Percentiles rank a stretch among this genome's conserved stretches.
Evolutionary conservation across 257 asterid species (phyloP).

Genomic region (Petunia secreta): DNA sequence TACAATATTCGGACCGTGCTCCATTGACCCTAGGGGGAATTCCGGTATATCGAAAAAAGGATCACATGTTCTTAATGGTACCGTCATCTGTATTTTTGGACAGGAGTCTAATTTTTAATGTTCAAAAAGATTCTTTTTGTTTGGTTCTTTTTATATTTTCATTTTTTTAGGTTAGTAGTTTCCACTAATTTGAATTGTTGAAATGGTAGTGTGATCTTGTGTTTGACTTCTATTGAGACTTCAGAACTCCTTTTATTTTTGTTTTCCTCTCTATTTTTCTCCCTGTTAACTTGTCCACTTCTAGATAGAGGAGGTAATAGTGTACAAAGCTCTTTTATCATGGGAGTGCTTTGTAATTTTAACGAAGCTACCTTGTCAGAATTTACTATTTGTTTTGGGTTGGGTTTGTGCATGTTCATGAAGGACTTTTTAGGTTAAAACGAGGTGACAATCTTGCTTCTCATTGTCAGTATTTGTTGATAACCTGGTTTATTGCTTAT

Average conservation of each 20-base stretch:
- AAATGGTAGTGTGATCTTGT: not conserved
- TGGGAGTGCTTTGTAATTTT: not conserved
- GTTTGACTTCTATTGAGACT: not conserved
- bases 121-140: too few species aligned
- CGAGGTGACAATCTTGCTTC: constrained; percentile 12
- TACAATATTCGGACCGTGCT: too few species aligned
- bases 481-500: not conserved
- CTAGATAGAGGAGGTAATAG: not conserved
- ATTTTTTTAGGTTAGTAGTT: too few species aligned
- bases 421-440: not conserved
- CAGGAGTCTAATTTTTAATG: too few species aligned
- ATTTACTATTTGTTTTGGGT: constrained; percentile 2
- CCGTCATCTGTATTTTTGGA: too few species aligned
- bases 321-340: not conserved
- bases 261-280: not conserved
- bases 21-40: too few species aligned
- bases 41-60: too few species aligned
- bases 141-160: too few species aligned
- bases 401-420: constrained; percentile 10
- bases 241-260: not conserved
- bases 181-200: not conserved
- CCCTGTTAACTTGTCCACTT: constrained; percentile 10
- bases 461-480: not conserved
- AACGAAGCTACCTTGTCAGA: not conserved
- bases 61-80: too few species aligned